phyloP scores from a whole-genome alignment of 306 rosid genomes.

The Arachis hypogaea region DNA sequence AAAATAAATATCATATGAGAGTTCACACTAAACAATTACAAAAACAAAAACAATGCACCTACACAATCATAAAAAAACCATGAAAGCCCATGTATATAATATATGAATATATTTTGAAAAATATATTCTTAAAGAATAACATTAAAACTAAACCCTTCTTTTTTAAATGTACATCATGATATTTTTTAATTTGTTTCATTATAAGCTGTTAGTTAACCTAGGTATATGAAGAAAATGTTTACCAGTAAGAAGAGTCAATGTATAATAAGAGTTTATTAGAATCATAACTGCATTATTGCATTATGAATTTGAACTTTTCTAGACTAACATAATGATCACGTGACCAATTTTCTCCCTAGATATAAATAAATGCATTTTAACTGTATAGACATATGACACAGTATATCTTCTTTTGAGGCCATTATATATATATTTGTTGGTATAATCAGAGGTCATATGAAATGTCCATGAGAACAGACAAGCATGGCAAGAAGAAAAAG shows the following conservation, averaged over 20 bases:
- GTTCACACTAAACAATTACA: too few relatives aligned
- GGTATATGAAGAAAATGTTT: background rate
- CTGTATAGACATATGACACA: background rate
- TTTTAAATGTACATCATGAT: background rate
- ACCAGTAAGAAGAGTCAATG: too few relatives aligned
- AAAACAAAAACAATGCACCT: too few relatives aligned
- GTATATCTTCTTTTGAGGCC: slow-evolving; percentile 36
- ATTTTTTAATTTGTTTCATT: slow-evolving; percentile 11
- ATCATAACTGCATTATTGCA: too few relatives aligned
- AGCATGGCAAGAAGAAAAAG: slow-evolving; percentile 29
- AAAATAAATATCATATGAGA: too few relatives aligned
- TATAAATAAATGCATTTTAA: background rate
- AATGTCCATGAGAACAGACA: slow-evolving; percentile 48
- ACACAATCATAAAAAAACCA: too few relatives aligned
- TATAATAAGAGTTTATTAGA: too few relatives aligned
- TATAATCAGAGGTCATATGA: slow-evolving; percentile 43
- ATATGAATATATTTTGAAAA: too few relatives aligned
- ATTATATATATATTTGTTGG: slow-evolving; percentile 26
- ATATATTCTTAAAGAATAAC: too few relatives aligned
- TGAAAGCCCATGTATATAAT: too few relatives aligned
- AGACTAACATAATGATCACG: slow-evolving; percentile 10
- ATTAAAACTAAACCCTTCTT: too few relatives aligned
- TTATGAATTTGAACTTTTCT: background rate
- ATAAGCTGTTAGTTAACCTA: background rate
- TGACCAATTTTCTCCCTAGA: background rate